phyloP scores from a whole-genome alignment of 257 asterid species.

The Nicotiana attenuata region DNA sequence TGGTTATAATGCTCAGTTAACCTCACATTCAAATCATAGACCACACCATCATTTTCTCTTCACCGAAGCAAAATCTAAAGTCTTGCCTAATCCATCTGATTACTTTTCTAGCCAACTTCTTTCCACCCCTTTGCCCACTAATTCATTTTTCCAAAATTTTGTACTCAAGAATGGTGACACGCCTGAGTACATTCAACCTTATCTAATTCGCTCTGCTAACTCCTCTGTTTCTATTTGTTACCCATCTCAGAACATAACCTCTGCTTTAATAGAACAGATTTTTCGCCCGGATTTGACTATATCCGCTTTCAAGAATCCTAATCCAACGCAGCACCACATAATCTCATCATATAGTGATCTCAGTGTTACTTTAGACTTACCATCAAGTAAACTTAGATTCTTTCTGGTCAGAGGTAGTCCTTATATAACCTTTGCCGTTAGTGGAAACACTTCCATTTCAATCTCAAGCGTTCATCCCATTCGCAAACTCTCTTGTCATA shows the following conservation, averaged over 20 bases:
- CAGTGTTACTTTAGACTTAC: slow-evolving; percentile 68
- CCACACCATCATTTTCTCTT: slow-evolving; percentile 47
- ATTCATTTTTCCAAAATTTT: slow-evolving; percentile 82
- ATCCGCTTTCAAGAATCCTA: slow-evolving; percentile 42
- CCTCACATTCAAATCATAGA: neutral
- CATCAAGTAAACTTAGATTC: slow-evolving; percentile 62
- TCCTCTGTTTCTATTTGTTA: slow-evolving; percentile 62
- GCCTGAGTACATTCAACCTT: slow-evolving; percentile 84
- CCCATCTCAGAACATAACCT: slow-evolving; percentile 47
- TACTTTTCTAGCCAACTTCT: slow-evolving; percentile 66
- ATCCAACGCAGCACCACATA: slow-evolving; percentile 37
- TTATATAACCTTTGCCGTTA: slow-evolving; percentile 58
- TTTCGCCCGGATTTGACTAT: slow-evolving; percentile 60
- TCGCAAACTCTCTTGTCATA: slow-evolving; percentile 44
- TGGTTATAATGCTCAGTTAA: neutral
- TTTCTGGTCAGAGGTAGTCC: slow-evolving; percentile 91
- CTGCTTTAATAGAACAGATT: slow-evolving; percentile 56
- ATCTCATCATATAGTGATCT: slow-evolving; percentile 73
- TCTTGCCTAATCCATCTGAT: slow-evolving; percentile 74
- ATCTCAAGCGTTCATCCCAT: slow-evolving; percentile 73
- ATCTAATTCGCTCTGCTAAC: slow-evolving; percentile 53
- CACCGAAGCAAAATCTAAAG: slow-evolving; percentile 58
- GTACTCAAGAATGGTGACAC: slow-evolving; percentile 82
- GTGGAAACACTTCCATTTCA: slow-evolving; percentile 30
- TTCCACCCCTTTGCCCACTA: slow-evolving; percentile 73